Base-by-base conservation (phyloP, 257 asterid genomes). In the Solanum sejunctum region DNA sequence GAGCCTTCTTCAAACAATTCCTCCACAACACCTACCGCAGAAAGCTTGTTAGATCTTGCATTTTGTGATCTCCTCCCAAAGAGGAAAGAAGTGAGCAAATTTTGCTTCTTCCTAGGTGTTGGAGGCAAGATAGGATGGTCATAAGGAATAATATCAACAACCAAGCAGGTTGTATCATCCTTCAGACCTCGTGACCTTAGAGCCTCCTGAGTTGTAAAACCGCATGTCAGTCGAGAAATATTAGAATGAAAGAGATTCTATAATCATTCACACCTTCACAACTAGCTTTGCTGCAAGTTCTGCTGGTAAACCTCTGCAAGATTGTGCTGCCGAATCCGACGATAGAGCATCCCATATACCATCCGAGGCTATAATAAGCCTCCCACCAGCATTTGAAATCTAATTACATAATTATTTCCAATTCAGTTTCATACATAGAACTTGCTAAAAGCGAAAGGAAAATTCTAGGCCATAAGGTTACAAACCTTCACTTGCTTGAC, bases 1-100 rank as follows among this genome's bases (percentile, higher is more conserved):
- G 99, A 97, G 86, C 99, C 99, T 92, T 97, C 99, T 91, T 97
- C 99, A 87, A 97, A 97, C 88, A 97, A 86, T 88, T 97, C 98
- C 88, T 95, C 99, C 81, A 97, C 99, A 84, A 88, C 98, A 85
- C 98, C 98, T 75, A 97, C 97, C 10, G 98, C 91, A 86, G 98
- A 94, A 63, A 94, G 98, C 92, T 88, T 96, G 88, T 89, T 93
- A 83, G 91, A 86, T 85, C 95, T 66, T 47, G 95, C 90, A 86
- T 86, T 91, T 3, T 87, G 95, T n/a, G 80, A 87, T 82, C 84
- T 89, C 87, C 93, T 95, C 84, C 97, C 88, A 83, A 93, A 92
- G n/a, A 93, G 85, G 60, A 95, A 92, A 15, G 98, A 91, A 84
- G 87, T 89, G 73, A 97, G 86, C 88, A 92, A 80, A 87, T 88